Conservation (phyloP, 2,329 filamentous ascomycete genomes). For the Aspergillus floridensis region DNA sequence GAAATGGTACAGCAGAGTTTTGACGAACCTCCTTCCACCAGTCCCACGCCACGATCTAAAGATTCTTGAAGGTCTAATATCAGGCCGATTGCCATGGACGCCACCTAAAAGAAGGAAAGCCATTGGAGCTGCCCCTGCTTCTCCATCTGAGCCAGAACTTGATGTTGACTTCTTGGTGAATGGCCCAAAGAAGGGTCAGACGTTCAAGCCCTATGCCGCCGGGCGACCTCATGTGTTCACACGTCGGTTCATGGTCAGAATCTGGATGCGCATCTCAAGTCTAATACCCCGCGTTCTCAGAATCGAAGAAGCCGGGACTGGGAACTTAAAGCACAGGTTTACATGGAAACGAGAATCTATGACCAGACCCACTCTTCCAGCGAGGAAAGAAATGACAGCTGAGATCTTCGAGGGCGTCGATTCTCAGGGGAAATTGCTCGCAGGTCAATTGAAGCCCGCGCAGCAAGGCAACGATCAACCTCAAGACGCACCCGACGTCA, state of each 20-base stretch:
- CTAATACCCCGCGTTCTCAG: constrained; percentile 29
- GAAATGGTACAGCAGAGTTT: constrained; percentile 37
- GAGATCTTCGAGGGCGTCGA: constrained; percentile 6
- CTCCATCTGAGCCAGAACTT: constrained; percentile 10
- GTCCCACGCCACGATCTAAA: constrained; percentile 38
- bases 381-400: not conserved
- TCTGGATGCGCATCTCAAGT: constrained; percentile 38
- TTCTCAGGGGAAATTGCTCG: not conserved
- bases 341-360: constrained; percentile 25
- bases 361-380: not conserved
- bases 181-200: constrained; percentile 37
- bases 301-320: constrained; percentile 6
- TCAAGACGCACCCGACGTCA: not conserved
- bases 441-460: not conserved
- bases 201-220: constrained; percentile 31
- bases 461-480: not conserved
- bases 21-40: constrained; percentile 37
- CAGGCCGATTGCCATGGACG: constrained; percentile 32
- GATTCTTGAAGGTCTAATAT: constrained; percentile 34
- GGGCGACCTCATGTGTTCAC: constrained; percentile 44
- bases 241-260: constrained; percentile 36
- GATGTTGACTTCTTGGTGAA: constrained; percentile 32
- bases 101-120: constrained; percentile 27
- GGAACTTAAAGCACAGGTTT: constrained; percentile 26
- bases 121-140: not conserved